phyloP scores from a whole-genome alignment of 2,329 filamentous ascomycete species.

The Lachnum nothofagi region DNA sequence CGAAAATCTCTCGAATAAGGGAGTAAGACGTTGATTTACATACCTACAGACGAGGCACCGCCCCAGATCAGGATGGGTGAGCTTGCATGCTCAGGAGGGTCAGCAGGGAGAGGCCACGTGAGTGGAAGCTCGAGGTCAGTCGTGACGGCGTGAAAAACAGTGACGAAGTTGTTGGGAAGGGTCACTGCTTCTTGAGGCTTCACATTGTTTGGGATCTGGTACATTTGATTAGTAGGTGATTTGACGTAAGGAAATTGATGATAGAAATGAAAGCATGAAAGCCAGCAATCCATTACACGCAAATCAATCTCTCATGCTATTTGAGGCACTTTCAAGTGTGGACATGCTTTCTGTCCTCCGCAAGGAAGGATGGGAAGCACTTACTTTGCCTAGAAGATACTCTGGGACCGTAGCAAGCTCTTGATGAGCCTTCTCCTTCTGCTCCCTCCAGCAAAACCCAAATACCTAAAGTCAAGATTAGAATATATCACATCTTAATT shows the following conservation, averaged over 20 bases:
- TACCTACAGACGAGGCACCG: slow-evolving; percentile 29
- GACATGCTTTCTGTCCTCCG: too few relatives aligned
- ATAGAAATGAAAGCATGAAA: not conserved
- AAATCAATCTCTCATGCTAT: too few relatives aligned
- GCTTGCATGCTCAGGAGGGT: slow-evolving; percentile 26
- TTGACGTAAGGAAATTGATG: not conserved
- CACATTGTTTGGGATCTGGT: slow-evolving; percentile 38
- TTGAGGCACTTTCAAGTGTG: too few relatives aligned
- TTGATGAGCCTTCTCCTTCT: slow-evolving; percentile 50
- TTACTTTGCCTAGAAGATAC: slow-evolving; percentile 43
- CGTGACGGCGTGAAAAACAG: slow-evolving; percentile 51
- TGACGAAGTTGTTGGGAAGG: slow-evolving; percentile 53
- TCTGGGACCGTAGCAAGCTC: slow-evolving; percentile 49
- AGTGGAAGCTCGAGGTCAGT: slow-evolving; percentile 48
- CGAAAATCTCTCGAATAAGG: too few relatives aligned
- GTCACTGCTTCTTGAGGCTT: slow-evolving; percentile 44
- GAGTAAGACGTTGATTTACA: too few relatives aligned
- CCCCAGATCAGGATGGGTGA: slow-evolving; percentile 35
- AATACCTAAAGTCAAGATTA: slow-evolving; percentile 32
- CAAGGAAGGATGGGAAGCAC: not conserved
- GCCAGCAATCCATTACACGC: too few relatives aligned
- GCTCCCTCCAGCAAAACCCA: slow-evolving; percentile 46
- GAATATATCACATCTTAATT: not conserved
- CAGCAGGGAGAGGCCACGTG: slow-evolving; percentile 45
- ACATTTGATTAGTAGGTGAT: not conserved